phyloP scores from a whole-genome alignment of 2,329 filamentous ascomycete species.

The Coniochaeta hoffmannii region DNA sequence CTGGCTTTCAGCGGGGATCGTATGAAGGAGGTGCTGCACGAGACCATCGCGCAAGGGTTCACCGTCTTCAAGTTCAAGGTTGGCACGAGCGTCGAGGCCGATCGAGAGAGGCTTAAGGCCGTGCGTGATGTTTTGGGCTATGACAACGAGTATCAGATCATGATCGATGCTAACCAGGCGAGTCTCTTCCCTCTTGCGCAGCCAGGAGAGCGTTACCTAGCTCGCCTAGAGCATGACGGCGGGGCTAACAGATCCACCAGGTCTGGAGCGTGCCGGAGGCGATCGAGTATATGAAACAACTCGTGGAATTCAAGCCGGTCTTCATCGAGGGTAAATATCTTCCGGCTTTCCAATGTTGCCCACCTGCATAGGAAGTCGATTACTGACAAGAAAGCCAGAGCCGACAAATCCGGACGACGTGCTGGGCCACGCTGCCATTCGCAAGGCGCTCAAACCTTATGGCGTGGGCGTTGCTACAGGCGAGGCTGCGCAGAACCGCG shows the following conservation, averaged over 20 bases:
- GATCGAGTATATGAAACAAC: conserved; percentile 75
- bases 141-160: conserved; percentile 75
- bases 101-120: conserved; percentile 62
- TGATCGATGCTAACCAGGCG: conserved; percentile 92
- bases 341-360: conserved; percentile 73
- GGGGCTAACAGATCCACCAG: conserved; percentile 84
- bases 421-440: conserved; percentile 77
- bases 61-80: conserved; percentile 89
- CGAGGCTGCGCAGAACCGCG: conserved; percentile 92
- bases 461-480: conserved; percentile 82
- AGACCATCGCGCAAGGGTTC: conserved; percentile 73
- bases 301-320: conserved; percentile 80
- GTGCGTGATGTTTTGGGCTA: conserved; percentile 75
- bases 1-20: conserved; percentile 85
- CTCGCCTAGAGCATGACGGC: conserved; percentile 86
- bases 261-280: conserved; percentile 87
- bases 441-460: conserved; percentile 67
- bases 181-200: conserved; percentile 48
- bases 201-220: conserved; percentile 85
- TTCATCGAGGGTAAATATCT: conserved; percentile 86
- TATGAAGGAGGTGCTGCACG: conserved; percentile 66
- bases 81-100: conserved; percentile 65
- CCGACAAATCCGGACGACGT: conserved; percentile 87
- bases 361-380: conserved; percentile 80
- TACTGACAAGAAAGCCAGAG: conserved; percentile 90